phyloP scores from a whole-genome alignment of 352 stramenopile species.

The Peronospora belbahrii region DNA sequence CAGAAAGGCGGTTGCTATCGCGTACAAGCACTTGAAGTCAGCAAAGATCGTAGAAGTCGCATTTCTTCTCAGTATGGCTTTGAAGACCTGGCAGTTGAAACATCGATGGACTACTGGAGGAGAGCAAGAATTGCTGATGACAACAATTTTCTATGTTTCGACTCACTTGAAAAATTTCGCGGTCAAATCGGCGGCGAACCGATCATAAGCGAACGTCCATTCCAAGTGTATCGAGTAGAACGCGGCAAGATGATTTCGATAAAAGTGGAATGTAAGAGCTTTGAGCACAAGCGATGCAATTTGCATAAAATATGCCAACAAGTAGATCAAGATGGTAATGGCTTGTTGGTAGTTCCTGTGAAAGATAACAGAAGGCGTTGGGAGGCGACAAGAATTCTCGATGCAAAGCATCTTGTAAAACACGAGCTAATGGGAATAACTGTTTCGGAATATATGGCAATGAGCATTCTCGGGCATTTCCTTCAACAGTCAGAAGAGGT shows the following conservation, averaged over 20 bases:
- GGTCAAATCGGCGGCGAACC: not conserved
- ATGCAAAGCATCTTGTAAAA: conserved; percentile 3
- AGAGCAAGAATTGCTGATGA: not conserved
- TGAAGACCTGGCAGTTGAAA: conserved; percentile 10
- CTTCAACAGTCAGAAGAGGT: conserved; percentile 15
- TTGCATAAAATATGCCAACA: conserved; percentile 14
- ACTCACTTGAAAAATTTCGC: conserved; percentile 1
- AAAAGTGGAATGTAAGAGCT: conserved; percentile 4
- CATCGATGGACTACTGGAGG: conserved; percentile 9
- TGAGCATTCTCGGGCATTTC: conserved; percentile 22
- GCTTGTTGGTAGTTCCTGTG: not conserved
- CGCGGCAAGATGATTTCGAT: conserved; percentile 9
- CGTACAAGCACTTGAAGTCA: conserved; percentile 14
- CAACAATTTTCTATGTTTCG: conserved; percentile 5
- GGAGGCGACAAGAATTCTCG: not conserved
- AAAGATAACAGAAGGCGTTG: not conserved
- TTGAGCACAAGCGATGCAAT: conserved; percentile 2
- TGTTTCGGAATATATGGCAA: conserved; percentile 7
- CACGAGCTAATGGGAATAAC: conserved; percentile 3
- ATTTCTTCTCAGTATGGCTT: conserved; percentile 1
- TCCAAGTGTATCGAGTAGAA: conserved; percentile 21
- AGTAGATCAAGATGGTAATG: conserved; percentile 1
- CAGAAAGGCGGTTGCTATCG: conserved; percentile 30
- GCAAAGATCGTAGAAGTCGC: not conserved
- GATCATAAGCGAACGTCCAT: not conserved